Evolutionary conservation across 495 filamentous ascomycete species (phyloP).

Genomic region (Xylaria grammica): DNA sequence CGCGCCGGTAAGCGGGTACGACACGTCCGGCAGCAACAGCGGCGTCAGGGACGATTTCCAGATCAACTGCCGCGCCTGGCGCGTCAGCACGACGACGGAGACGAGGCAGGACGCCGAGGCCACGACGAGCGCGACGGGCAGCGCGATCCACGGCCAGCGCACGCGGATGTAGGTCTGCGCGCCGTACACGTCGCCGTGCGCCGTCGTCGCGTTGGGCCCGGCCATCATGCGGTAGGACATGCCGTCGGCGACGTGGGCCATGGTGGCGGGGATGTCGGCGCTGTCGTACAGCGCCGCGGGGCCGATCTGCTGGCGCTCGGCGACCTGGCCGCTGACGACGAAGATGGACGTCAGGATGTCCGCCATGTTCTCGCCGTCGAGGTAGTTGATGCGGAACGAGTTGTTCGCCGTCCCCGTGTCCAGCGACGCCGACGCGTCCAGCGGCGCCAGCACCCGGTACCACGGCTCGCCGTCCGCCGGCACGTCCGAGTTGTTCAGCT

Average conservation of each 20-base stretch:
- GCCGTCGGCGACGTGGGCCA: slow-evolving; percentile 7
- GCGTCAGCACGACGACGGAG: not conserved
- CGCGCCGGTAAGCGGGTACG: not conserved
- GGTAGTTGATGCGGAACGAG: slow-evolving; percentile 10
- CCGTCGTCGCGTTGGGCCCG: slow-evolving; percentile 8
- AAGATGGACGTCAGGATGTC: not conserved
- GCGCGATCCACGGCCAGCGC: slow-evolving; percentile 11
- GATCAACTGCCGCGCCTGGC: not conserved
- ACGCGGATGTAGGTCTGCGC: slow-evolving; percentile 1
- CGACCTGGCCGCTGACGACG: not conserved
- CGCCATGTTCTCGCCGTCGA: slow-evolving; percentile 11
- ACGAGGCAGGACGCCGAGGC: not conserved
- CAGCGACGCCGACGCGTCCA: not conserved
- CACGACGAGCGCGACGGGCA: not conserved
- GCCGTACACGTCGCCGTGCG: not conserved
- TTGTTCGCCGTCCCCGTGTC: not conserved
- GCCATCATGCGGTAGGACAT: slow-evolving; percentile 18
- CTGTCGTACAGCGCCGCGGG: not conserved
- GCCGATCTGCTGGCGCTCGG: slow-evolving; percentile 7
- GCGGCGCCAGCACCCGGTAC: not conserved
- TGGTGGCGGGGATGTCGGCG: not conserved
- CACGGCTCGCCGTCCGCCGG: not conserved
- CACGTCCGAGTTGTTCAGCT: slow-evolving; percentile 11
- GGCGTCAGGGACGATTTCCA: slow-evolving; percentile 13
- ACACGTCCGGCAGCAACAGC: slow-evolving; percentile 8